Percentiles rank a stretch among this genome's conserved stretches.
Conservation (phyloP, 108 stramenopile genomes). For the Chaetoceros tenuissimus region DNA sequence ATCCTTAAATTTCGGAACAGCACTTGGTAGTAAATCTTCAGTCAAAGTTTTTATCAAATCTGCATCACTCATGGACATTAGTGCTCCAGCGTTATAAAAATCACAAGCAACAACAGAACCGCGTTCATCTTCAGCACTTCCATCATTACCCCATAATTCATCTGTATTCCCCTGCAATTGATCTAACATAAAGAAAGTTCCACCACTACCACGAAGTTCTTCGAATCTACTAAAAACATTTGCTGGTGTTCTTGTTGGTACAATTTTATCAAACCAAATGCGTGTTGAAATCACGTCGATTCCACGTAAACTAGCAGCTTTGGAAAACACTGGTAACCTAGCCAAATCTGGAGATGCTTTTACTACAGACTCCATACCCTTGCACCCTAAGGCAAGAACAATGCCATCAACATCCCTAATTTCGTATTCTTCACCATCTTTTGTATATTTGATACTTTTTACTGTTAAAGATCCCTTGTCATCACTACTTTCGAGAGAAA, state of each 20-base stretch:
- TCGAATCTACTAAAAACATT: conserved; percentile 90
- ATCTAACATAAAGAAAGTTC: conserved; percentile 93
- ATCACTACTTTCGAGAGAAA: conserved; percentile 20
- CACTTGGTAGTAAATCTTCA: conserved; percentile 58
- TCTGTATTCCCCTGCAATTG: conserved; percentile 66
- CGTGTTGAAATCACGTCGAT: conserved; percentile 83
- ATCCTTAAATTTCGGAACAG: background rate
- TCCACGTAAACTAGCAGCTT: conserved; percentile 66
- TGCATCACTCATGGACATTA: conserved; percentile 72
- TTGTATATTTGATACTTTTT: conserved; percentile 28
- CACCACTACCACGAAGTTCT: conserved; percentile 75
- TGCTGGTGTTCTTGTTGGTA: conserved; percentile 81
- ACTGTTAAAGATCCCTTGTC: conserved; percentile 3
- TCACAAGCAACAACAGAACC: conserved; percentile 87
- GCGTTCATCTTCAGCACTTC: conserved; percentile 7
- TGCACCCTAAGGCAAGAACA: conserved; percentile 68
- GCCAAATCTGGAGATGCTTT: conserved; percentile 62
- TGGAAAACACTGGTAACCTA: conserved; percentile 44
- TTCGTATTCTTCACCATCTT: conserved; percentile 26
- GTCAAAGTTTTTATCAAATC: conserved; percentile 72
- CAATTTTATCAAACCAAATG: conserved; percentile 73
- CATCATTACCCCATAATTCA: conserved; percentile 56
- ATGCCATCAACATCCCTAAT: conserved; percentile 67
- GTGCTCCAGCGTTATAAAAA: conserved; percentile 85
- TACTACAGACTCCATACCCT: conserved; percentile 84